Evolutionary conservation across 352 stramenopile species (phyloP), one percentile per base, ranked within the genome.

Genomic region (Hyaloperonospora arabidopsidis): DNA sequence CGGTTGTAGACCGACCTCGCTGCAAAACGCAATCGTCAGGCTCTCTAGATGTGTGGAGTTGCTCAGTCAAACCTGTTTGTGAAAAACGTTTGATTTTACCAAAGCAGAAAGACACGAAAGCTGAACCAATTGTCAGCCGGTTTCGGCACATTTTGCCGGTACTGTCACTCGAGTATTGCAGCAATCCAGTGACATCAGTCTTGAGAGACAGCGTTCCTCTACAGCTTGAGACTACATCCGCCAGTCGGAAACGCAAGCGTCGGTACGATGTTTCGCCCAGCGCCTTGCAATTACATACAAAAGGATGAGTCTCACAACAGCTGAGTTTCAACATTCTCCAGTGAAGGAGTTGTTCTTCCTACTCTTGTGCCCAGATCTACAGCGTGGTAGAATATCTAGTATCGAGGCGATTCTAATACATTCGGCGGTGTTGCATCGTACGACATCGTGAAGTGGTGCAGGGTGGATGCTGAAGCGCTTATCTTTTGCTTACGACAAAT

Each of bases 111-210:
- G 25, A 54, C 35, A n/a, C 25, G 6, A 58, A 46, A 40, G 6
- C 49, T 21, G 57, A 21, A 22, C n/a, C 49, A 18, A 8, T 17
- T n/a, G 22, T 32, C 28, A 36, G 46, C 22, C 40, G 14, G 18
- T 52, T 57, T 19, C 57, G 43, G 41, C 56, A 65, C 39, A 38
- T 23, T 46, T 49, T 41, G 1, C 38, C 56, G 12, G 54, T 32
- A 2, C 51, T 45, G 3, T 68, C 51, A 1, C 39, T 68, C 21
- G 61, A 68, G 43, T 59, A 59, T 53, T 29, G 61, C 10, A 68
- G 40, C 45, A 49, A 34, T 14, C 17, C 57, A 18, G 12, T 49
- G 21, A 46, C 36, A 29, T 10, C 23, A 38, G 23, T 39, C 8
- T 29, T 43, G 12, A 32, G 45, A 21, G 49, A 60, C 39, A n/a